Conservation (phyloP, 2,329 filamentous ascomycete genomes). For the Pseudogymnoascus sp. region DNA sequence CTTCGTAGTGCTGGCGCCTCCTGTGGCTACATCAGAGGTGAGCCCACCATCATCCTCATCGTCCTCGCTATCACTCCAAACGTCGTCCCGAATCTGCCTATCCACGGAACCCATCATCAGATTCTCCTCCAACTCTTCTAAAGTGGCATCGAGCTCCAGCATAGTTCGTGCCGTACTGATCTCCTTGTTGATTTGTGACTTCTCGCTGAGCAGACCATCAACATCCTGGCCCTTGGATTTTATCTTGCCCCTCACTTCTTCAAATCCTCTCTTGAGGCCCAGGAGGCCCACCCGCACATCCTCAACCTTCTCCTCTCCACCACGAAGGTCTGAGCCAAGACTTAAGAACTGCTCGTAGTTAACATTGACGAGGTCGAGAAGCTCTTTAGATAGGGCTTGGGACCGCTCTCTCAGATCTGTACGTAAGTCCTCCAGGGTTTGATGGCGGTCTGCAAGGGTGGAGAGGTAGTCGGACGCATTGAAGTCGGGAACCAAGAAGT, state of each 20-base stretch:
- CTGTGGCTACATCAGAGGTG: slow-evolving; percentile 24
- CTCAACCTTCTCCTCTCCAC: slow-evolving; percentile 86
- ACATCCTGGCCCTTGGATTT: slow-evolving; percentile 57
- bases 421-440: slow-evolving; percentile 90
- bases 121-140: slow-evolving; percentile 55
- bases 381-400: slow-evolving; percentile 71
- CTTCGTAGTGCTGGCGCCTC: slow-evolving; percentile 24
- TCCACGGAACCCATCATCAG: slow-evolving; percentile 44
- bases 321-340: slow-evolving; percentile 70
- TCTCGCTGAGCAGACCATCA: slow-evolving; percentile 53
- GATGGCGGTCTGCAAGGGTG: slow-evolving; percentile 76
- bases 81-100: slow-evolving; percentile 21
- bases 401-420: slow-evolving; percentile 76
- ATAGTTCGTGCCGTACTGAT: slow-evolving; percentile 56
- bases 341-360: slow-evolving; percentile 90
- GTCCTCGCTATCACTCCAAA: slow-evolving; percentile 34
- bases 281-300: slow-evolving; percentile 81
- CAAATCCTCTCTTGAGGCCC: slow-evolving; percentile 76
- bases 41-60: slow-evolving; percentile 31
- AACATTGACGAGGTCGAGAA: slow-evolving; percentile 88
- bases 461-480: slow-evolving; percentile 76
- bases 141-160: slow-evolving; percentile 58
- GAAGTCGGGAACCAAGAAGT: slow-evolving; percentile 74
- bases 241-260: slow-evolving; percentile 62
- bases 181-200: slow-evolving; percentile 53